Base-by-base conservation (phyloP, 108 stramenopile species). In the Nannochloropsis gaditana region DNA sequence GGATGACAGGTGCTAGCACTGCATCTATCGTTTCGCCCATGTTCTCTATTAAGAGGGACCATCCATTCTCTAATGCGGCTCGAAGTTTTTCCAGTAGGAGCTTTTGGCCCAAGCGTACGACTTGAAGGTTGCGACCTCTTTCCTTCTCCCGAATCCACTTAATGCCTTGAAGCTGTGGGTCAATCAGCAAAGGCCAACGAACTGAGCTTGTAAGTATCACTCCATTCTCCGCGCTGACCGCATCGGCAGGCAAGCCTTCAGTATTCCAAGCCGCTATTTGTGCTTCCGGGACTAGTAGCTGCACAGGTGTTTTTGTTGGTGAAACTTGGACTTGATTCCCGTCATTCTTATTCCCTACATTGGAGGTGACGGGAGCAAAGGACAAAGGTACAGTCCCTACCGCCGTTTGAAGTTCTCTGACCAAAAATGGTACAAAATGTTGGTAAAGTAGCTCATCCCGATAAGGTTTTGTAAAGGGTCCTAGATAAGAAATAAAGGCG, bases 151-250 rank as follows among this genome's bases (percentile, higher is more conserved):
- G 90, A 44, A 94, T 83, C 94, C 94, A 94, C 42, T 85, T 83
- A 45, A 93, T 93, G 43, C 93, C 94, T 87, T 90, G 85, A 42
- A 95, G 90, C 91, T 95, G 94, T 21, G 94, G 94, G 86, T 95
- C 94, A 21, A 95, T 93, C 59, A 95, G 88, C 43, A 95, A 91
- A 4, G 94, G 93, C 94, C 94, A 95, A 44, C 94, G 81, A 42
- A 91, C 87, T 3, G 89, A 91, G 88, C 93, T 94, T 43, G 81
- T 86, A 9, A 94, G 92, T 42, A 93, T 93, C 43, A 91, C 82
- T 6, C 90, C 93, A 82, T 93, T 93, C 73, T 93, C 93, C 9
- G 85, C 90, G 17, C 92, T 93, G n/a, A 93, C 92, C 80, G 84
- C 85, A 44, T 89, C 89, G 17, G 83, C 79, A 3, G 93, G 93